Base-by-base conservation (phyloP, 2,329 filamentous ascomycete genomes). In the Hymenoscyphus infarciens region DNA sequence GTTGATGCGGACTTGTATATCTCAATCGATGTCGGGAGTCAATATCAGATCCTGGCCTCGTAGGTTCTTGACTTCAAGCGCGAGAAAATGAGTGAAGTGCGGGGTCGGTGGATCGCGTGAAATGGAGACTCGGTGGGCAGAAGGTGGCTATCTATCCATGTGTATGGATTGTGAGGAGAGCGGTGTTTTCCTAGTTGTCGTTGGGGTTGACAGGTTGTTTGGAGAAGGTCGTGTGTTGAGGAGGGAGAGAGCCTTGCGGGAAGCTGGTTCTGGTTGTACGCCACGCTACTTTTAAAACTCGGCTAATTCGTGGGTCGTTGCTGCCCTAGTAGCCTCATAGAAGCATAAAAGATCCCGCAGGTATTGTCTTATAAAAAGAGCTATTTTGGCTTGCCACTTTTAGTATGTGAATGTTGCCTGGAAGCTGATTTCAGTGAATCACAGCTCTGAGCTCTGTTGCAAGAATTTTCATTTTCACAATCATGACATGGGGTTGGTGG, bases 11-110 rank as follows among this genome's bases (percentile, higher is more conserved):
- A 62, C 66, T 63, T 57, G 27, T 58, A 56, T 63, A 63, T 69
- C 69, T 72, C 67, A 69, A 67, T 64, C 69, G 63, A 68, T 68
- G 68, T 65, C 64, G 61, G 67, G 65, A 64, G 54, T 58, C 59
- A 62, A 62, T 57, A 55, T 62, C 60, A 58, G 49, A 39, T 35
- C 57, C 29, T 31, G 39, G 31, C 31, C 33, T 57, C 39, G 49
- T 35, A 52, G 58, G 58, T 61, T 67, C 58, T 61, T 8, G n/a
- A 15, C 49, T 63, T 68, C 61, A 63, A 61, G 60, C 56, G 68
- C 64, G 57, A 57, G 62, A 64, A 63, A 66, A 66, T 60, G 63
- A 57, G 62, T 65, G 61, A 67, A 66, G 66, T 69, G 70, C 69
- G 68, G 69, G 68, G 69, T 70, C 63, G 56, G 61, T 19, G n/a